Evolutionary conservation across 768 basidiomycete genomes (phyloP), one percentile per base, ranked within the genome.

Genomic region (Tephrocybe sp.): DNA sequence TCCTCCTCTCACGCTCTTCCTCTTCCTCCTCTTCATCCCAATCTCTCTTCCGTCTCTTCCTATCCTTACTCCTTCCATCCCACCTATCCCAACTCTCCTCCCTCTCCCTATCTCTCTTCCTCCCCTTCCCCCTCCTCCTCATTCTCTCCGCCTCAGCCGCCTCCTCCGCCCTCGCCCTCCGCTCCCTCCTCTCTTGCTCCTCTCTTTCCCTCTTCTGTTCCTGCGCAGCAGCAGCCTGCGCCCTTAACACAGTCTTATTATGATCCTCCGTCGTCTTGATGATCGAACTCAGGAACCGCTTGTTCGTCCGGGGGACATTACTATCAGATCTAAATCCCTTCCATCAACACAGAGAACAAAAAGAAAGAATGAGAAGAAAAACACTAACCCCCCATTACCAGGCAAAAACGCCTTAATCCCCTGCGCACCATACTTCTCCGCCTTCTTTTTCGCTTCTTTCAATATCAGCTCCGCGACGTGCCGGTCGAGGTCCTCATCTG

Each of bases 181-280:
- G 69, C 56, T 88, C 86, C 38, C 60, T 72, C 51, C 80, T 71
- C 62, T 87, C 83, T 53, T 78, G 74, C 51, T 87, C 87, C n/a
- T 83, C 78, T 21, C 82, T 68, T 54, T 84, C 84, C 22, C 69
- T 70, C 50, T 89, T 86, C n/a, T 83, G 71, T 56, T 90, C 88
- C 55, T 87, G 77, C 1, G 87, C 86, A 27, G 88, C 86, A 11
- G 72, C 64, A 0, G 86, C 85, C 67, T 91, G 89, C 21, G 87
- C 79, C 47, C 80, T 79, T 18, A 91, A 65, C 38, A 99, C 74
- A 11, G 88, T 84, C 68, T 87, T 84, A 67, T 99, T 99, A 62
- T 99, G 97, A 49, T 95, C 95, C 63, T 97, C 95, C 4, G 97
- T 97, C 56, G 82, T 93, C 57, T 86, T 83, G 49, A 99, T 94